Evolutionary conservation across 495 filamentous ascomycete genomes (phyloP).

Genomic region (Hypoxylon intermedium): DNA sequence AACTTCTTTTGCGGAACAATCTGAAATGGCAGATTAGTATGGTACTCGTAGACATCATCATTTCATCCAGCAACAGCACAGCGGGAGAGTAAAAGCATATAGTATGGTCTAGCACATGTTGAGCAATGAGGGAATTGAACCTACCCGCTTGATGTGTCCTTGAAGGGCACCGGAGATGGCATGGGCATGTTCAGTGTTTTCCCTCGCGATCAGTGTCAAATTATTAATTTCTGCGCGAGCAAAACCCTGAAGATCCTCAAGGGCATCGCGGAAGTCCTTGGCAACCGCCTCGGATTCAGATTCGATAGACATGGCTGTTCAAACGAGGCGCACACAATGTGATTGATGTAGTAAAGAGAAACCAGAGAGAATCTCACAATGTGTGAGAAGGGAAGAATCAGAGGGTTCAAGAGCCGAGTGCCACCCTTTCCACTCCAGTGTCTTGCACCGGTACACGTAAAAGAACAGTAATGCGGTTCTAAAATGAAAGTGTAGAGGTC

Average conservation of each 20-base stretch:
- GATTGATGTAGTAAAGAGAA: slow-evolving; percentile 12
- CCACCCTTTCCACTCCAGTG: slow-evolving; percentile 5
- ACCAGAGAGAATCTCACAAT: slow-evolving; percentile 18
- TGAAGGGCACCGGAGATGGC: slow-evolving; percentile 88
- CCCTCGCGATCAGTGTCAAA: slow-evolving; percentile 92
- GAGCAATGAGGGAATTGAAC: slow-evolving; percentile 41
- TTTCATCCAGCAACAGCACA: not conserved
- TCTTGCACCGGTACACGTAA: slow-evolving; percentile 21
- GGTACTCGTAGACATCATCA: not conserved
- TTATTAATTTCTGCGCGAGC: slow-evolving; percentile 93
- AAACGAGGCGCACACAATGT: slow-evolving; percentile 22
- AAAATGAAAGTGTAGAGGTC: slow-evolving; percentile 29
- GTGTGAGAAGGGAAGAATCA: slow-evolving; percentile 3
- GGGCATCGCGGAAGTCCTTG: slow-evolving; percentile 90
- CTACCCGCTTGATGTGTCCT: slow-evolving; percentile 92
- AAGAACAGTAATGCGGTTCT: slow-evolving; percentile 26
- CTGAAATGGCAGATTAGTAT: slow-evolving; percentile 57
- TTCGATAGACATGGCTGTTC: slow-evolving; percentile 69
- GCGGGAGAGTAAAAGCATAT: slow-evolving; percentile 12
- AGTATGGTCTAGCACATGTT: slow-evolving; percentile 1
- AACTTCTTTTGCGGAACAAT: slow-evolving; percentile 84
- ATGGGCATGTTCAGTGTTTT: slow-evolving; percentile 92
- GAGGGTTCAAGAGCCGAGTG: too few species aligned
- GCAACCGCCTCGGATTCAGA: slow-evolving; percentile 86
- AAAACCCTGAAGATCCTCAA: slow-evolving; percentile 89